These are phyloP conservation scores for Pseudonectria foliicola DNA, from an alignment of 2,329 filamentous ascomycete species.

Conservation along the genomic window DNA sequence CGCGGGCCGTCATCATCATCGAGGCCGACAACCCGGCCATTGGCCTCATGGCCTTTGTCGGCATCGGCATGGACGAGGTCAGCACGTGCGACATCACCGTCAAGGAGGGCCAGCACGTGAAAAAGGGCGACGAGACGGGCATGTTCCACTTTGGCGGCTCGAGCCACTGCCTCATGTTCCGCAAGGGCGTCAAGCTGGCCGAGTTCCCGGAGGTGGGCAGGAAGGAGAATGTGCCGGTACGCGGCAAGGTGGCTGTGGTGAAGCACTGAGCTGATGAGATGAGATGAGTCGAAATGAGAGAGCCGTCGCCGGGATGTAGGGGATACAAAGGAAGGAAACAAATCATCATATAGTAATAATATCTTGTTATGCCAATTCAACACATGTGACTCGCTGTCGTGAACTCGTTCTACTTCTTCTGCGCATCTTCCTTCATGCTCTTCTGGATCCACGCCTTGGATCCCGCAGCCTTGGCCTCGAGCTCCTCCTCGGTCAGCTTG, in stretches of 20 bases:
- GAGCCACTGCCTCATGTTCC: conserved; percentile 62
- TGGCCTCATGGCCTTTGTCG: conserved; percentile 63
- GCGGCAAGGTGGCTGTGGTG: conserved; percentile 30
- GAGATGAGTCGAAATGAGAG: no score
- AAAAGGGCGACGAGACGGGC: conserved; percentile 64
- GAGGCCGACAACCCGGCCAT: conserved; percentile 61
- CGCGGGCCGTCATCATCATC: conserved; percentile 62
- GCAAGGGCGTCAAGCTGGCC: conserved; percentile 43
- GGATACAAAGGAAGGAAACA: no score
- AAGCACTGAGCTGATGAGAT: no score
- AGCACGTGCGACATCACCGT: conserved; percentile 66
- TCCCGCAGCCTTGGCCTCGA: conserved; percentile 49
- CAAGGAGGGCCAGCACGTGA: conserved; percentile 54
- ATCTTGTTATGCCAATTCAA: no score
- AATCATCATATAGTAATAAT: no score
- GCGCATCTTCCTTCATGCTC: conserved; percentile 61
- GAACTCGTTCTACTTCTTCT: conserved; percentile 29
- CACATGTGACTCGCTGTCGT: not conserved
- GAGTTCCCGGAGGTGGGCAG: conserved; percentile 30
- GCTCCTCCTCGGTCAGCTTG: conserved; percentile 40
- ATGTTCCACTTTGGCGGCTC: conserved; percentile 80
- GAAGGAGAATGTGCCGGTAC: conserved; percentile 33
- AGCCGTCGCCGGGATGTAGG: no score
- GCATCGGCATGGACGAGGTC: conserved; percentile 72
- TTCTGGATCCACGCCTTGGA: conserved; percentile 58